phyloP scores from a whole-genome alignment of 495 filamentous ascomycete species.

The Hyphodiscus hymeniophilus region DNA sequence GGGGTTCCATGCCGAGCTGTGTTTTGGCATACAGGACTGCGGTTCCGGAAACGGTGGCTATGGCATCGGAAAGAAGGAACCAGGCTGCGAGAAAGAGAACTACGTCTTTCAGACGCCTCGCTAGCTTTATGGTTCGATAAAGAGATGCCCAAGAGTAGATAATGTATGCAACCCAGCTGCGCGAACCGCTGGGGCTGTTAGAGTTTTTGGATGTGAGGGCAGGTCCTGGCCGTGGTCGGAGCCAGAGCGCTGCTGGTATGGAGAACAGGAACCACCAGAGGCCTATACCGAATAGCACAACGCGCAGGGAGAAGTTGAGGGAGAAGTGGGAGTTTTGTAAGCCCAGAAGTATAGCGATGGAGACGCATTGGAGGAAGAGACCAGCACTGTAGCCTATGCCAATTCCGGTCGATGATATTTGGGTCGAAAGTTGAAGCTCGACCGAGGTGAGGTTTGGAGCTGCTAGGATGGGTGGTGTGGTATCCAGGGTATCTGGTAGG shows the following conservation, averaged over 20 bases:
- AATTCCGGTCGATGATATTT: constrained; percentile 82
- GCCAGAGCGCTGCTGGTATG: constrained; percentile 80
- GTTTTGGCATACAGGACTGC: constrained; percentile 96
- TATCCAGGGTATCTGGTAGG: constrained; percentile 33
- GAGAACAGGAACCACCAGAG: constrained; percentile 95
- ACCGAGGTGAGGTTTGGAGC: constrained; percentile 38
- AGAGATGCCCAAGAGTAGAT: constrained; percentile 78
- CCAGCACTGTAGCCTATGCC: constrained; percentile 85
- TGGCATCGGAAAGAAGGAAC: constrained; percentile 90
- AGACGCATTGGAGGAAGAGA: constrained; percentile 67
- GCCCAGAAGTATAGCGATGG: constrained; percentile 60
- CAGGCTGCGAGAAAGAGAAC: constrained; percentile 82
- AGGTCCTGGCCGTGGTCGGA: constrained; percentile 85
- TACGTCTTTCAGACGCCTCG: constrained; percentile 75
- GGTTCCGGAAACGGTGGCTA: constrained; percentile 91
- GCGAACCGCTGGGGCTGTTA: constrained; percentile 15
- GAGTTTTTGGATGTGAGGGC: constrained; percentile 44
- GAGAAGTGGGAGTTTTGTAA: constrained; percentile 67
- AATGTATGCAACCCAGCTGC: constrained; percentile 48
- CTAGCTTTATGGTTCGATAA: constrained; percentile 67
- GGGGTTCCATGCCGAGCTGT: constrained; percentile 77
- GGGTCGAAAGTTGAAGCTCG: constrained; percentile 68
- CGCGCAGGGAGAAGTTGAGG: constrained; percentile 44
- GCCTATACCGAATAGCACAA: constrained; percentile 80
- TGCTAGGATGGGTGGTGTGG: constrained; percentile 4